Conservation (phyloP, 2,329 filamentous ascomycete genomes). For the Claviceps digitariae region DNA sequence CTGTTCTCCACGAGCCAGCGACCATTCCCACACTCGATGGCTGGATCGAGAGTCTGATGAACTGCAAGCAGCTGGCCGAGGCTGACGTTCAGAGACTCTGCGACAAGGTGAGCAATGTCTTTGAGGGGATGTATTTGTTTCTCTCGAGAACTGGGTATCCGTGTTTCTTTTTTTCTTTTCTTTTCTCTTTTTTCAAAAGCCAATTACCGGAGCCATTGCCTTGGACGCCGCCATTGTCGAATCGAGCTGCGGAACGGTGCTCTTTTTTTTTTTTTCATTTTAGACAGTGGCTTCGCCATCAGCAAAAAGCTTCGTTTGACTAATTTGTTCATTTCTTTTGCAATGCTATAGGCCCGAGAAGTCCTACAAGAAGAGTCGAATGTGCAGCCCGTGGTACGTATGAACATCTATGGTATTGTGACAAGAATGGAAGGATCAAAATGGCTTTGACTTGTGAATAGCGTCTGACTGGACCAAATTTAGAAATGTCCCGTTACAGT, state of each 20-base stretch:
- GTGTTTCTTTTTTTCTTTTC: neutral
- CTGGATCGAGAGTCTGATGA: conserved; percentile 98
- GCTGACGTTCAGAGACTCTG: conserved; percentile 90
- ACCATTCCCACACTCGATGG: conserved; percentile 88
- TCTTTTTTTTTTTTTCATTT: neutral
- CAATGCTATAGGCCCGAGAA: conserved; percentile 60
- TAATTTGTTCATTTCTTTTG: conserved; percentile 14
- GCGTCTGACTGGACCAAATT: neutral
- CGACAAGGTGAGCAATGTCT: conserved; percentile 62
- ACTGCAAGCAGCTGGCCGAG: conserved; percentile 94
- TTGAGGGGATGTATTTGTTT: neutral
- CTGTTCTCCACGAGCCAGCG: conserved; percentile 62
- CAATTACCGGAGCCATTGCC: neutral
- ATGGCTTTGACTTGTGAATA: neutral
- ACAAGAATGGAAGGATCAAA: neutral
- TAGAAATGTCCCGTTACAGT: conserved; percentile 98
- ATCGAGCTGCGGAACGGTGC: neutral
- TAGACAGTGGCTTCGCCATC: neutral
- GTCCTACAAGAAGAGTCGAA: conserved; percentile 97
- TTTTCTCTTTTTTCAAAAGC: neutral
- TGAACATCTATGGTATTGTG: neutral
- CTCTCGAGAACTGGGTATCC: neutral
- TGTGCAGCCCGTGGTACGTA: conserved; percentile 88
- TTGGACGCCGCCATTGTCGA: neutral
- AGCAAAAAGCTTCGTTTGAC: conserved; percentile 5